Conservation (phyloP, 306 rosid species). For the Pachyrhizus erosus region DNA sequence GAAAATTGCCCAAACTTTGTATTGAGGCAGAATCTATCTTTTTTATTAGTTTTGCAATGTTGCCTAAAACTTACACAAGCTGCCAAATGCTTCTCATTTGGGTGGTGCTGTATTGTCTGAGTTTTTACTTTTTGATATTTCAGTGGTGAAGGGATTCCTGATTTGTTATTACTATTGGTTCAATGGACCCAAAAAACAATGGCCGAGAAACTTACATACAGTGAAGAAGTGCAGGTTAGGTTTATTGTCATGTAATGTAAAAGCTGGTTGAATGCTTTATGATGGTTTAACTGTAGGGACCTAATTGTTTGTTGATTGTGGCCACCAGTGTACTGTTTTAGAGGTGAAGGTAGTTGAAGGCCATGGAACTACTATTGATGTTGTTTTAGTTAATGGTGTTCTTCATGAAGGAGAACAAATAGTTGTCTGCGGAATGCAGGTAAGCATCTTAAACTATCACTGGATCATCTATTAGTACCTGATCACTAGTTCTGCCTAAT, state of each 20-base stretch:
- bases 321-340: slow-evolving; percentile 88
- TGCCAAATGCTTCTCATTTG: not conserved
- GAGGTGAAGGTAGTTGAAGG: slow-evolving; percentile 99
- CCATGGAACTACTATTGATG: slow-evolving; percentile 97
- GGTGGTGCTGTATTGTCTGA: slow-evolving; percentile 34
- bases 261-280: slow-evolving; percentile 38
- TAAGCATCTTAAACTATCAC: slow-evolving; percentile 43
- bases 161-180: slow-evolving; percentile 77
- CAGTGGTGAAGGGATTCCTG: slow-evolving; percentile 98
- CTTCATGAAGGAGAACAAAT: slow-evolving; percentile 99
- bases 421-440: slow-evolving; percentile 98
- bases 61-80: not conserved
- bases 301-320: slow-evolving; percentile 49
- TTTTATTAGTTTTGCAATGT: not conserved
- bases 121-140: slow-evolving; percentile 40
- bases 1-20: not conserved
- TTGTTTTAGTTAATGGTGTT: slow-evolving; percentile 91
- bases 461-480: not conserved
- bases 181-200: slow-evolving; percentile 95
- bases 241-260: slow-evolving; percentile 30
- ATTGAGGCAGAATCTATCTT: not conserved
- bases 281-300: slow-evolving; percentile 39
- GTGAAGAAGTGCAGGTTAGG: slow-evolving; percentile 87
- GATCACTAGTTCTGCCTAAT: slow-evolving; percentile 24
- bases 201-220: slow-evolving; percentile 86